Evolutionary conservation across 2,329 filamentous ascomycete species (phyloP).

Genomic region (Magnaporthiopsis poae): DNA sequence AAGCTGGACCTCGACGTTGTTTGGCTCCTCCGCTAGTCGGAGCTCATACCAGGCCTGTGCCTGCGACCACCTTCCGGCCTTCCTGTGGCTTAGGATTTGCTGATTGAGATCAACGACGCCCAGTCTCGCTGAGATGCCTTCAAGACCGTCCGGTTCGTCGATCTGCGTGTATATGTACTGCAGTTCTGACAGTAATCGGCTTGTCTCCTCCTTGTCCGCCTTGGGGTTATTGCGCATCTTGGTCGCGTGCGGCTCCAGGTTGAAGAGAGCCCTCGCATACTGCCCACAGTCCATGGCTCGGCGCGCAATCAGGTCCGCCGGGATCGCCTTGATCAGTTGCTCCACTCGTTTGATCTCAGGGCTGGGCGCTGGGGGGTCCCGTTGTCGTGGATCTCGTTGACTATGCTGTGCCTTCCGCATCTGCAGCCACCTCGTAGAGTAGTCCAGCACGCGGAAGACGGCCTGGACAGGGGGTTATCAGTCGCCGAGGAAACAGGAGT

Average conservation of each 20-base stretch:
- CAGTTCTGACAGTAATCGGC: slow-evolving; percentile 63
- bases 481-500: slow-evolving; percentile 14
- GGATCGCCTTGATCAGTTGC: slow-evolving; percentile 51
- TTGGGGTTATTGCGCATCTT: slow-evolving; percentile 27
- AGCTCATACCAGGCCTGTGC: slow-evolving; percentile 98
- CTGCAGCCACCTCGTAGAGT: slow-evolving; percentile 82
- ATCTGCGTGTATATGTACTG: slow-evolving; percentile 96
- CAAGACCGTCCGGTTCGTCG: slow-evolving; percentile 91
- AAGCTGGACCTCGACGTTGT: slow-evolving; percentile 66
- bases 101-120: slow-evolving; percentile 84
- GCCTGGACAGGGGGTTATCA: slow-evolving; percentile 40
- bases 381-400: slow-evolving; percentile 29
- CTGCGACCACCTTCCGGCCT: slow-evolving; percentile 84
- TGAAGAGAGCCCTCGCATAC: slow-evolving; percentile 82
- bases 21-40: slow-evolving; percentile 67
- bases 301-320: slow-evolving; percentile 63
- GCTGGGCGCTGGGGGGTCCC: background rate
- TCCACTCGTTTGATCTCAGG: slow-evolving; percentile 34
- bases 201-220: slow-evolving; percentile 39
- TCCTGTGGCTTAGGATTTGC: slow-evolving; percentile 84
- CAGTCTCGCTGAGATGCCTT: slow-evolving; percentile 83
- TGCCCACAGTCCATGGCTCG: slow-evolving; percentile 90
- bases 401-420: slow-evolving; percentile 46
- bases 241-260: slow-evolving; percentile 73
- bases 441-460: slow-evolving; percentile 83